phyloP scores from a whole-genome alignment of 805 yeast genomes.

The Brettanomyces naardenensis region DNA sequence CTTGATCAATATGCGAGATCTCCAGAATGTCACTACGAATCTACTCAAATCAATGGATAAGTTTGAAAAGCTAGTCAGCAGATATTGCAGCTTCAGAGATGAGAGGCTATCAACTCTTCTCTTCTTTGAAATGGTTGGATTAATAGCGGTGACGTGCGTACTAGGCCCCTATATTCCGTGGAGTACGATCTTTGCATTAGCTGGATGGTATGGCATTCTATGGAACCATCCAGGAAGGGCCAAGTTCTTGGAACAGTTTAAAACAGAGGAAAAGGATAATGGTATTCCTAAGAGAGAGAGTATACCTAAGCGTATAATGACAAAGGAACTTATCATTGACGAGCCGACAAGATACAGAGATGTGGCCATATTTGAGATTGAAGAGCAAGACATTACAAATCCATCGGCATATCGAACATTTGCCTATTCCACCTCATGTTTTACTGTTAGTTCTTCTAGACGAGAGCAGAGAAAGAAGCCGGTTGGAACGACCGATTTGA shows the following conservation, averaged over 20 bases:
- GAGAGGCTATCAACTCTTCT: conserved; percentile 59
- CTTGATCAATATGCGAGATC: conserved; percentile 59
- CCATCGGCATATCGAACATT: conserved; percentile 56
- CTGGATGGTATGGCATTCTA: conserved; percentile 49
- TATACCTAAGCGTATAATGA: neutral
- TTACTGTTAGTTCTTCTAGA: conserved; percentile 23
- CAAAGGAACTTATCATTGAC: conserved; percentile 42
- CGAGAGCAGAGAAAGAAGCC: conserved; percentile 46
- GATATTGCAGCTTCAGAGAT: conserved; percentile 63
- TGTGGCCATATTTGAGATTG: conserved; percentile 78
- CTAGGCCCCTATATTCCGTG: conserved; percentile 55
- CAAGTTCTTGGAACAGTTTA: conserved; percentile 12
- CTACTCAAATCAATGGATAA: conserved; percentile 41
- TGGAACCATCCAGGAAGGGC: conserved; percentile 51
- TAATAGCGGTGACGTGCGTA: conserved; percentile 33
- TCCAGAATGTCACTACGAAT: conserved; percentile 57
- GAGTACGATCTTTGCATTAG: conserved; percentile 45
- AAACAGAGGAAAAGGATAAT: conserved; percentile 26
- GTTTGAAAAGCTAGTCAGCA: conserved; percentile 47
- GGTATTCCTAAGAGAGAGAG: neutral
- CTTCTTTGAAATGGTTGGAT: conserved; percentile 34
- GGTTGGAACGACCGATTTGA: conserved; percentile 48
- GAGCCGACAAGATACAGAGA: conserved; percentile 49
- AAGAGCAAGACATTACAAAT: conserved; percentile 48
- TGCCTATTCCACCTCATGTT: conserved; percentile 47